These are phyloP conservation scores for Moringa oleifera DNA, from an alignment of 345 rosid species.

Conservation along the genomic window DNA sequence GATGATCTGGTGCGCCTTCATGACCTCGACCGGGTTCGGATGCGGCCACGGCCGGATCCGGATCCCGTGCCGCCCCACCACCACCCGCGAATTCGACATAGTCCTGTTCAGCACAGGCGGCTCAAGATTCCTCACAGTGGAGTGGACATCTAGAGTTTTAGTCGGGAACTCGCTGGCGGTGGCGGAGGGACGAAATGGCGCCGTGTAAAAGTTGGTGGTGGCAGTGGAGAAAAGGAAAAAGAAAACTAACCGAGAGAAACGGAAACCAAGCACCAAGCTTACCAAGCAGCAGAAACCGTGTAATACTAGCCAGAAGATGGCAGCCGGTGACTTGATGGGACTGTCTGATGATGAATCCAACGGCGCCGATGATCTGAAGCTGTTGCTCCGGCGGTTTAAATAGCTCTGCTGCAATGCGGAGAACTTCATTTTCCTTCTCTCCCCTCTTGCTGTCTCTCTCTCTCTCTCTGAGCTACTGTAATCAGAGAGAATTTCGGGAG, in stretches of 20 bases:
- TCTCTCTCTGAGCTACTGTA: constrained; percentile 15
- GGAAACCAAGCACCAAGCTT: constrained; percentile 81
- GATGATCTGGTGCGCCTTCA: constrained; percentile 87
- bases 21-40: constrained; percentile 82
- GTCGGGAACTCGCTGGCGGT: constrained; percentile 15
- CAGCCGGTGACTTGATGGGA: constrained; percentile 56
- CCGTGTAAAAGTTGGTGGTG: constrained; percentile 41
- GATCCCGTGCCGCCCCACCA: constrained; percentile 98
- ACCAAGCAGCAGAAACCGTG: constrained; percentile 86
- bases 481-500: constrained; percentile 6
- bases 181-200: constrained; percentile 51
- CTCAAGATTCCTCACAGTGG: constrained; percentile 22
- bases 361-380: constrained; percentile 52
- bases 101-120: constrained; percentile 31
- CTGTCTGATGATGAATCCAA: constrained; percentile 58
- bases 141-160: constrained; percentile 19
- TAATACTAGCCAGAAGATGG: constrained; percentile 66
- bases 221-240: constrained; percentile 82
- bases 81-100: constrained; percentile 58
- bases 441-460: too few relatives aligned
- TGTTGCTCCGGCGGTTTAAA: constrained; percentile 60
- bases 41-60: constrained; percentile 99
- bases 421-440: constrained; percentile 55
- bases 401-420: constrained; percentile 81
- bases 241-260: constrained; percentile 91